Evolutionary conservation across 2,329 filamentous ascomycete genomes (phyloP), one percentile per base, ranked within the genome.

Genomic region (Daldinia eschscholtzii): DNA sequence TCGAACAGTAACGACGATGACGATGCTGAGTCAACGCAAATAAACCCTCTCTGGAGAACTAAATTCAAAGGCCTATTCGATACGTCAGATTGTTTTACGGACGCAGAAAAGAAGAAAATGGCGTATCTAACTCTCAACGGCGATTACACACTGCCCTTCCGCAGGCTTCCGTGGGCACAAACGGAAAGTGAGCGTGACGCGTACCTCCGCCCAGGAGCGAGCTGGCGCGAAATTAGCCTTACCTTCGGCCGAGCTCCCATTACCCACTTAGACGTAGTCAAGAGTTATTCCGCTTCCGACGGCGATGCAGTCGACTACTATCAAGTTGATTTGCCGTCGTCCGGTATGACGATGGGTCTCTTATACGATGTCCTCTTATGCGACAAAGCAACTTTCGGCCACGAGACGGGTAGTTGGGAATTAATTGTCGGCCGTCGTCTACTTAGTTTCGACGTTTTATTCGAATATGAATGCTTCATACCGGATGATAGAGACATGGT

Each of bases 321-420:
- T n/a, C 68, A 73, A 37, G 63, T 72, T 12, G 74, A 73, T 41
- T 39, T 75, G 12, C 65, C 67, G 6, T 26, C 64, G 1, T 61
- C 68, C 5, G 70, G 68, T n/a, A 56, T 76, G 44, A 74, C 71
- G 2, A 72, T 75, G 70, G 73, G 73, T 12, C 41, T 68, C 15
- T 66, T 74, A 44, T 75, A 71, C 42, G 68, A 75, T 10, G n/a
- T 73, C 7, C 61, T 76, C 46, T 58, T 74, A 5, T 61, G 56
- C 61, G 68, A 72, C n/a, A 55, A 68, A 12, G 70, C 57, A 5
- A 75, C 66, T 20, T 73, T 64, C 46, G 63, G 65, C 1, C 23
- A 56, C 23, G 63, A 74, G 44, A 76, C 73, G 5, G 71, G 68
- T 4, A 64, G 64, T 30, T 76, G 74, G 72, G 70, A 72, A 33